Base-by-base conservation (phyloP, 768 basidiomycete genomes). In the Podaxis sp. region DNA sequence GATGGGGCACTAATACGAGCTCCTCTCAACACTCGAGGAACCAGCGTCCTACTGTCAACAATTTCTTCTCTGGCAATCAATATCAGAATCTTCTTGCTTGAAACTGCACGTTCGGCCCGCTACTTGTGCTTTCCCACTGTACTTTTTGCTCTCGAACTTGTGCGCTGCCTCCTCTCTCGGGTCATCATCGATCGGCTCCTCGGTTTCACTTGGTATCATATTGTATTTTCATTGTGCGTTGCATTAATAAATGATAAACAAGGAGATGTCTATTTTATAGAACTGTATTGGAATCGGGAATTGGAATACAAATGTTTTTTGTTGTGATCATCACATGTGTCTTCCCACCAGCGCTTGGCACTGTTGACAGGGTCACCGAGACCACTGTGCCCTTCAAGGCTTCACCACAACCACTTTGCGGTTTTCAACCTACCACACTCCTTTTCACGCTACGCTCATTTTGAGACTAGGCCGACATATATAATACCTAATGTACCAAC, bases 71-170 rank as follows among this genome's bases (percentile, higher is more conserved):
- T 26, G 42, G 33, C 30, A 54, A 39, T 52, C 61, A 63, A 38
- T 62, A 55, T 33, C 61, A 38, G 22, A 62, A 62, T 52, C 61
- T 63, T 63, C 61, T 63, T 63, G 61, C 54, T 63, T 63, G 48
- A 63, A 57, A 44, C 28, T 57, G 61, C 48, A 57, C 24, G 46
- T 63, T 24, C 46, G 61, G 55, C 38, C 48, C 38, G 12, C 54
- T 49, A 39, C 55, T 51, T 22, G 22, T 56, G 54, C 55, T 63
- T 28, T 36, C n/a, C 44, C 36, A 22, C 40, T 51, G 54, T 51
- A 63, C 46, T 63, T 22, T 57, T 63, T 57, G 44, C 46, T 53
- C 39, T 22, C 30, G 51, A 52, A 28, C 28, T 26, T 44, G 15
- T 51, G 61, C 61, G 61, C 61, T 56, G 53, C 61, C 61, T 28